phyloP scores from a whole-genome alignment of 2,329 filamentous ascomycete species.

The Ophiostoma himal-ulmi region DNA sequence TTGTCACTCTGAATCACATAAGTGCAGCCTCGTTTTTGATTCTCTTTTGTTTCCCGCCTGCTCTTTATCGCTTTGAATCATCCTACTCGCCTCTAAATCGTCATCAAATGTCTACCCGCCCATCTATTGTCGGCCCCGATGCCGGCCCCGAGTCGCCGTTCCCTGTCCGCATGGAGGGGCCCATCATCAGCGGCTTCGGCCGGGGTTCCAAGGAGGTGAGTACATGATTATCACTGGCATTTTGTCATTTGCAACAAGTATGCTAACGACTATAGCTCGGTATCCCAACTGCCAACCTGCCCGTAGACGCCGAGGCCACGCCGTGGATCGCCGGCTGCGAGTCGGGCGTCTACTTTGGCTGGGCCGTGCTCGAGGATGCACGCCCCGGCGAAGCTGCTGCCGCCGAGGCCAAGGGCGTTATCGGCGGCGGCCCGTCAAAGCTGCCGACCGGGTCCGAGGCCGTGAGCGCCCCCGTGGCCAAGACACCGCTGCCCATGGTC shows the following conservation, averaged over 20 bases:
- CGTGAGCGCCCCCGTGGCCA: slow-evolving; percentile 24
- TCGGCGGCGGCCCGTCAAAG: slow-evolving; percentile 38
- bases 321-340: slow-evolving; percentile 58
- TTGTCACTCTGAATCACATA: neutral
- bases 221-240: slow-evolving; percentile 8
- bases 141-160: slow-evolving; percentile 70
- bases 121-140: slow-evolving; percentile 66
- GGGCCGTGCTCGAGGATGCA: slow-evolving; percentile 65
- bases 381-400: slow-evolving; percentile 40
- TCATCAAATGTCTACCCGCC: slow-evolving; percentile 39
- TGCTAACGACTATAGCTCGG: slow-evolving; percentile 58
- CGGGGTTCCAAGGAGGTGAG: slow-evolving; percentile 83
- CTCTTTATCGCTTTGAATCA: neutral
- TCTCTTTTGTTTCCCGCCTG: neutral
- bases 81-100: neutral
- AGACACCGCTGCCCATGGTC: slow-evolving; percentile 63
- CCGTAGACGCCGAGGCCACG: slow-evolving; percentile 57
- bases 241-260: neutral
- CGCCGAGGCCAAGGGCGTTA: slow-evolving; percentile 29
- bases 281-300: slow-evolving; percentile 92
- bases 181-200: slow-evolving; percentile 88
- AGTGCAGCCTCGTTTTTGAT: neutral
- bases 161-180: slow-evolving; percentile 76
- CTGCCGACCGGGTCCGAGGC: slow-evolving; percentile 38
- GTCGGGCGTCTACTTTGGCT: slow-evolving; percentile 91